phyloP scores from a whole-genome alignment of 768 basidiomycete genomes.

The Mycena maculata region DNA sequence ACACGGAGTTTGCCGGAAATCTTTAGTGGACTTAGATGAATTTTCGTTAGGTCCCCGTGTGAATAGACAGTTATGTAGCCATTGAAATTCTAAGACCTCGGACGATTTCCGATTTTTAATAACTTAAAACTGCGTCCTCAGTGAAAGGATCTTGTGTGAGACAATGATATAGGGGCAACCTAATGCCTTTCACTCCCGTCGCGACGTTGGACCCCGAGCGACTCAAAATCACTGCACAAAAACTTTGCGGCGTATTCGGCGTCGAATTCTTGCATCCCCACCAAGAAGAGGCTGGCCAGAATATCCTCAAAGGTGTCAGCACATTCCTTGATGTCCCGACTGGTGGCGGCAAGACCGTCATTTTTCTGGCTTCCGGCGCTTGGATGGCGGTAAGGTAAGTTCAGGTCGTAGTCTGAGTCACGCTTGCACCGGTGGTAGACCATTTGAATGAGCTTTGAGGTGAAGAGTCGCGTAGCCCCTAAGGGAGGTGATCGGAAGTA shows the following conservation, averaged over 20 bases:
- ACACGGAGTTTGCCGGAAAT: too few relatives aligned
- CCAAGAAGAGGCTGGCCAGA: constrained; percentile 21
- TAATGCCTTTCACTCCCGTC: too few relatives aligned
- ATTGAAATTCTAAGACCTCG: not conserved
- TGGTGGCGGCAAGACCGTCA: too few relatives aligned
- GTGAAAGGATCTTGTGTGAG: not conserved
- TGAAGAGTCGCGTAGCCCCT: too few relatives aligned
- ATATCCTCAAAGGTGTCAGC: constrained; percentile 18
- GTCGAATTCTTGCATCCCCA: constrained; percentile 8
- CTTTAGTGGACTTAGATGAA: constrained; percentile 1
- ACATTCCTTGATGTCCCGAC: constrained; percentile 29
- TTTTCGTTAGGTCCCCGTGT: not conserved
- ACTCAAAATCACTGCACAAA: too few relatives aligned
- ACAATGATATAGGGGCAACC: not conserved
- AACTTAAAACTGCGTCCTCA: not conserved
- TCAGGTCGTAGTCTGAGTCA: too few relatives aligned
- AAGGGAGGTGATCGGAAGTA: too few relatives aligned
- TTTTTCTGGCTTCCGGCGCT: too few relatives aligned
- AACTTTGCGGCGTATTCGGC: constrained; percentile 13
- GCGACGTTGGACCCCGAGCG: too few relatives aligned
- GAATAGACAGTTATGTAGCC: constrained; percentile 8
- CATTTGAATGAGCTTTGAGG: too few relatives aligned
- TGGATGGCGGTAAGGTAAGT: too few relatives aligned
- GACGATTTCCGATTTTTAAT: constrained; percentile 4
- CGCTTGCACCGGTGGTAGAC: too few relatives aligned